Evolutionary conservation across 2,329 filamentous ascomycete genomes (phyloP), one percentile per base, ranked within the genome.

Genomic region (Coniochaeta pulveracea): DNA sequence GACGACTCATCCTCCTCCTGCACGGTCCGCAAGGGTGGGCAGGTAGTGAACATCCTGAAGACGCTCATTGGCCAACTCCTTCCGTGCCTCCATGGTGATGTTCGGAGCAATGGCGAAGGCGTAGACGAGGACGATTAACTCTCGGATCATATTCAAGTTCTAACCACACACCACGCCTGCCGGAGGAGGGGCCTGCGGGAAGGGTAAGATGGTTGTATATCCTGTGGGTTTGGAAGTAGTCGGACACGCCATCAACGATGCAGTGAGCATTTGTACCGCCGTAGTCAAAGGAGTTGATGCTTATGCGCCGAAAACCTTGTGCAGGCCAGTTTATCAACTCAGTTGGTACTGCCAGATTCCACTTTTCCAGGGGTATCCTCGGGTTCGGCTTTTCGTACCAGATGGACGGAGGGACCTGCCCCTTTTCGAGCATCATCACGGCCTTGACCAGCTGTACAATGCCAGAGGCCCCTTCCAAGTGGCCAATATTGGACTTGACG

Each of bases 241-340:
- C 25, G n/a, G 21, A 24, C 18, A 34, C 36, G 19, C 34, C 39
- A 31, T 48, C 43, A 6, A 54, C 22, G 11, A 52, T 41, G n/a
- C 43, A 36, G 27, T 54, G 49, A 3, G 36, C 43, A 19, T 55
- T 54, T 12, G 47, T 40, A 3, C 52, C 50, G 4, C 50, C 51
- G 35, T 40, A 52, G 6, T 53, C 52, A 32, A 54, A 56, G 17
- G 37, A 41, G 35, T 52, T 52, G 19, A 55, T 39, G 27, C 35
- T 40, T 8, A 39, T 44, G 16, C 48, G 40, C 3, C 43, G 40
- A 8, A 38, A n/a, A 18, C 37, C 37, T 4, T 8, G 3, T 4
- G 28, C 22, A 2, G 40, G 40, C 42, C 42, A 43, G 4, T 32
- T 34, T 5, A 19, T 26, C 6, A 28, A 27, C 16, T 33, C 16